Base-by-base conservation (phyloP, 2,329 filamentous ascomycete species). In the Colletotrichum spinosum region DNA sequence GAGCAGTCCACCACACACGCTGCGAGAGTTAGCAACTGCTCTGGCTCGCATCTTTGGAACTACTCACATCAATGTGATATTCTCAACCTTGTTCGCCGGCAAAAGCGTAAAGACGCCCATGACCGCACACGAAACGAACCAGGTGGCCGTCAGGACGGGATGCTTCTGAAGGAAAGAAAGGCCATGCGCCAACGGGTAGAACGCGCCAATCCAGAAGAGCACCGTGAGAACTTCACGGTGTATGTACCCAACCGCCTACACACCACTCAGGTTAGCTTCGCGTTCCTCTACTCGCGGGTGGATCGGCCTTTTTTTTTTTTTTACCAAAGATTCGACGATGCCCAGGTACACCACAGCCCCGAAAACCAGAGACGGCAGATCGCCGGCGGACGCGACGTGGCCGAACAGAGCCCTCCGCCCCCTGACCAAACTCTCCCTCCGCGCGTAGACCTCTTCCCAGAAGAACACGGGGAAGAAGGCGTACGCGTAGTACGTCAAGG, bases 91-190 rank as follows among this genome's bases (percentile, higher is more conserved):
- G 77, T 92, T 90, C 2, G 93, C 96, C 1, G 93, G 92, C 2
- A 99, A 83, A 12, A 98, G 79, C 0, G 96, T 99, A 73, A 99
- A 99, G 3, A 87, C 85, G 75, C 95, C 96, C 94, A 98, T 97
- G 4, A 90, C 80, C 2, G 90, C 70, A 77, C 94, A 97, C 4
- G 92, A 92, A 42, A 90, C 71, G 8, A 86, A 84, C 96, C 96
- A 99, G 1, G 88, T 88, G 0, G 82, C 78, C 56, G 87, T 86
- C 2, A 97, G 83, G 4, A 85, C 73, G 11, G 81, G 74, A 73
- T 98, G 90, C 34, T 86, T 79, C 56, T 80, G 83, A 8, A 97
- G 69, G 72, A 99, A 98, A 0, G 83, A 82, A 34, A 85, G 72
- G 0, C 96, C 95, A 70, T 96, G 92, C 0, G 88, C 82, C 0